Evolutionary conservation across 306 rosid genomes (phyloP).

Genomic region (Boehmeria nivea): DNA sequence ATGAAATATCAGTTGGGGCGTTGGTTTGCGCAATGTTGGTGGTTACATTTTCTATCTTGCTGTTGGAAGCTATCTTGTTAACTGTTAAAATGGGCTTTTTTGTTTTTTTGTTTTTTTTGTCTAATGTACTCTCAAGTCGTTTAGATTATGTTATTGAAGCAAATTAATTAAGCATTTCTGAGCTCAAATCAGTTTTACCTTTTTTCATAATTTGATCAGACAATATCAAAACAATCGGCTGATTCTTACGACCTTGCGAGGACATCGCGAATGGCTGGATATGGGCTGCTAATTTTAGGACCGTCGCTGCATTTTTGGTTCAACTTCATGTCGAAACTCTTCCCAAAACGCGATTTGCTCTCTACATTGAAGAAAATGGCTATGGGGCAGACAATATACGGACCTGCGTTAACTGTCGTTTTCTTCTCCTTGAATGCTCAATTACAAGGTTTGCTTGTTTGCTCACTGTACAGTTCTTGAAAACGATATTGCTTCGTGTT

Average conservation of each 20-base stretch:
- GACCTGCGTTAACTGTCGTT: constrained; percentile 72
- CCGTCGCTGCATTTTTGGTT: constrained; percentile 90
- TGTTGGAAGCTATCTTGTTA: too few species aligned
- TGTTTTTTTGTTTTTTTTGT: too few species aligned
- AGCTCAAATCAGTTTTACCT: background rate
- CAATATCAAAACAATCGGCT: constrained; percentile 31
- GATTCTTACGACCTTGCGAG: constrained; percentile 58
- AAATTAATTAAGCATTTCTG: too few species aligned
- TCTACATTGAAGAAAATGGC: constrained; percentile 84
- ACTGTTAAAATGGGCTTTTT: too few species aligned
- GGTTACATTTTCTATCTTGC: too few species aligned
- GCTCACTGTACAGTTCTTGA: background rate
- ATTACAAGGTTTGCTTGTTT: constrained; percentile 58
- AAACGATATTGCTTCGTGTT: background rate
- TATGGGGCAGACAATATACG: constrained; percentile 73
- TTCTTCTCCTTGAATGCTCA: constrained; percentile 79
- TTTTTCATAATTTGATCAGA: constrained; percentile 50
- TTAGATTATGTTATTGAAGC: too few species aligned
- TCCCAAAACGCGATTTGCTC: constrained; percentile 59
- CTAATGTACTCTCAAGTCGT: too few species aligned
- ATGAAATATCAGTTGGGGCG: too few species aligned
- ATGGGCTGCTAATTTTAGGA: constrained; percentile 78
- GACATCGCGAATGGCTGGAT: constrained; percentile 84
- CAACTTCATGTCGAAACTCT: constrained; percentile 70
- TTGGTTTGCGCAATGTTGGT: too few species aligned